Evolutionary conservation across 2,329 filamentous ascomycete species (phyloP), one percentile per base, ranked within the genome.

Genomic region (Microdochium paspali): DNA sequence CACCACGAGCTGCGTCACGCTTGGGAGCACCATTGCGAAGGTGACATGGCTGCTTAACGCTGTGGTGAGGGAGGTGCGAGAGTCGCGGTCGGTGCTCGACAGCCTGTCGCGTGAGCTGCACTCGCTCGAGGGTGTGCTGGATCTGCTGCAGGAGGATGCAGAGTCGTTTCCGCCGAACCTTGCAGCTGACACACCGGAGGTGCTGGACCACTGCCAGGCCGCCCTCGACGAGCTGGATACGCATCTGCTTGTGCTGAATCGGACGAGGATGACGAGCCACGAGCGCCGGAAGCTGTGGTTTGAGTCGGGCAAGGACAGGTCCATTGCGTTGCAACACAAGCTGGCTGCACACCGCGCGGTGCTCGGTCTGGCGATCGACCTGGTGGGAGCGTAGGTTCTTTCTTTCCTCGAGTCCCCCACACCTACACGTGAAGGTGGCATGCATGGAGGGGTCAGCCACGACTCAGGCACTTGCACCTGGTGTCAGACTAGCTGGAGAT

Each of bases 1-100:
- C 32, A 62, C 59, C 40, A 62, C 62, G 45, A 62, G 62, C 49
- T 72, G 68, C 54, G 63, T 58, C 48, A 58, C 60, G 10, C 60
- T 66, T 7, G 60, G 61, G 52, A 61, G 56, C 44, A 61, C 62
- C 49, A 63, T 69, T 40, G 54, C 59, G 25, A 59, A 61, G 35
- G 61, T 63, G n/a, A 57, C 62, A 21, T 47, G 53, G 10, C 51
- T 59, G 26, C 54, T 70, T 23, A 58, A 59, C 49, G 49, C 50
- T 31, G 70, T 70, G 47, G 64, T 69, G 7, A 65, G 66, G 30
- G 61, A 68, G 18, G 64, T 71, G 1, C 66, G 66, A 31, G 67
- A 69, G 50, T 64, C 67, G 2, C 61, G 67, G 15, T 54, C 62
- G 28, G 67, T 69, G 23, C 55, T 70, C 15, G 62, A 69, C 30